Base-by-base conservation (phyloP, 208 protist genomes). In the Leptomonas pyrrhocoris region DNA sequence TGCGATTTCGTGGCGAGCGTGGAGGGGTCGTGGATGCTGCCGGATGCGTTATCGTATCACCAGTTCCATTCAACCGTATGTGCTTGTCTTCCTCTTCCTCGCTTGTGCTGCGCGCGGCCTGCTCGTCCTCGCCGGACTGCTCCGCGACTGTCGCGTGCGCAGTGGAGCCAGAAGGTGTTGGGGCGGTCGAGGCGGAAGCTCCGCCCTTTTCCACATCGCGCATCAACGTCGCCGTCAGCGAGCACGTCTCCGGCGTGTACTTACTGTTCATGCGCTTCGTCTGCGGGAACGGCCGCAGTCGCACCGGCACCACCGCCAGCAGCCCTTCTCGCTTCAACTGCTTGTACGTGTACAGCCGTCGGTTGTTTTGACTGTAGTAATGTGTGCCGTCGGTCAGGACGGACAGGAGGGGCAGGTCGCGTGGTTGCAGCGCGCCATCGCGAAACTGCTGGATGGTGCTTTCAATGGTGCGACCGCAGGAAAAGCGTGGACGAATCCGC, bases 331-430 rank as follows among this genome's bases (percentile, higher is more conserved):
- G 55, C 31, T 50, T 55, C 53, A 96, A 77, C 68, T 91, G 69
- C 77, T 96, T 96, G 77, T 93, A 92, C 42, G 88, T 70, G 78
- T 88, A 96, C 19, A 96, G 79, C 18, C 92, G 81, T 2, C 92
- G 79, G 55, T 96, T 96, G 74, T 96, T 96, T 49, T 88, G 89
- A 53, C 87, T 94, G 63, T 83, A 96, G 69, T 86, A 91, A 53
- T 79, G 48, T 9, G 40, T 61, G 34, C 79, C 79, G 55, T 94
- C 85, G 15, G 70, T 75, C 34, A 95, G 77, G 18, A 97, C 88
- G 34, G 67, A 82, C 23, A 97, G 78, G 11, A 88, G 77, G 4
- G 93, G 93, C 2, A 97, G 75, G 54, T 95, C 87, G 13, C 50
- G 43, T 11, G 80, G 71, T 4, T 62, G 74, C 40, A 92, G 77